Evolutionary conservation across 805 yeast species (phyloP), one percentile per base, ranked within the genome.

Genomic region (Candida loeiensis): DNA sequence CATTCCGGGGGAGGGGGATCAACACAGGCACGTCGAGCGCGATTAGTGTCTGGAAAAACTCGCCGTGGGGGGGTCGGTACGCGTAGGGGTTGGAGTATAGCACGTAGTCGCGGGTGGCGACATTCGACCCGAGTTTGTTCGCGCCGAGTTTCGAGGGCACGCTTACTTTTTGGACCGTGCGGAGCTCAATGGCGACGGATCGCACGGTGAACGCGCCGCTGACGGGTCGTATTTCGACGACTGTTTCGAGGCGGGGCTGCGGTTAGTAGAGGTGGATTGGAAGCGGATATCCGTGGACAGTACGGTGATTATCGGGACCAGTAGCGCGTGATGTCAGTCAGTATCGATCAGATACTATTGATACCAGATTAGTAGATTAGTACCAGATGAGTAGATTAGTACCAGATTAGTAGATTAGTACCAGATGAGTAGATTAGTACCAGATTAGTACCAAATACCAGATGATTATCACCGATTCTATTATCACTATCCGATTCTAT

Each of bases 1-100:
- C 64, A 38, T 77, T 76, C 34, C 71, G 71, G 1, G 77, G 79
- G 14, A 81, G 56, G 0, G 78, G 80, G 12, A 81, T 69, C 3
- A 80, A 59, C 28, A 81, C 57, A 0, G 87, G 87, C 1, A 80
- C 54, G 50, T 80, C 85, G 26, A 80, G 50, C 0, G 80, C 84
- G 3, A 80, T 48, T 15, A 76, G 50, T 17, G 68, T 65, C 39
- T 67, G 65, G 31, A 58, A 48, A 38, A 64, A 64, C 33, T 55
- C 58, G n/a, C 70, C 70, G 15, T 58, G 58, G 5, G 72, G 63
- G 2, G 73, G 70, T 32, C 67, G 55, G 41, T 56, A 67, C 26
- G 57, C 56, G 30, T 56, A 47, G 2, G 66, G 66, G 35, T 67
- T 63, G 14, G 61, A 63, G 47, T 55, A 69, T 0, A 66, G 38